phyloP scores from a whole-genome alignment of 495 filamentous ascomycete species.

The Penicillium roqueforti region DNA sequence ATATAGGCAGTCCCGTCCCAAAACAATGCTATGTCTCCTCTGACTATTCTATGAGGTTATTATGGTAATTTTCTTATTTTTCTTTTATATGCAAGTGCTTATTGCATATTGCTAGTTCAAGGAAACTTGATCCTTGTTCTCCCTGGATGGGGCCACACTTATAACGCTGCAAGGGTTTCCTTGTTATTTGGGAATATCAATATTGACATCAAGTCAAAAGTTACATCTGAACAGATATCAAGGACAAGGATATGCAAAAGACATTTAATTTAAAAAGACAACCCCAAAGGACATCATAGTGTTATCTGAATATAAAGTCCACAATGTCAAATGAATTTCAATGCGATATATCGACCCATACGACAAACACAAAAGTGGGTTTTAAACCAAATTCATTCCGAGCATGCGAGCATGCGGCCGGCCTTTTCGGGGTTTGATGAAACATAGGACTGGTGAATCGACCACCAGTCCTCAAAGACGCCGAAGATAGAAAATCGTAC shows the following conservation, averaged over 20 bases:
- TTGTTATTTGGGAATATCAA: neutral
- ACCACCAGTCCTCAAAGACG: slow-evolving; percentile 31
- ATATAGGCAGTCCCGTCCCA: slow-evolving; percentile 18
- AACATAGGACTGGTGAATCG: slow-evolving; percentile 14
- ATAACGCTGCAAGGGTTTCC: slow-evolving; percentile 4
- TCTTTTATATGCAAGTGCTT: neutral
- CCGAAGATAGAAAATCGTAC: slow-evolving; percentile 35
- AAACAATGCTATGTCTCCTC: slow-evolving; percentile 13
- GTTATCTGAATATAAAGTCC: neutral
- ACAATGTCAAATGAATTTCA: neutral
- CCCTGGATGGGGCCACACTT: neutral
- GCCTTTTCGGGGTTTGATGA: slow-evolving; percentile 7
- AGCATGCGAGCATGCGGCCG: slow-evolving; percentile 12
- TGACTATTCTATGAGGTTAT: neutral
- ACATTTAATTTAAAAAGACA: neutral
- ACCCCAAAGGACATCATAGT: neutral
- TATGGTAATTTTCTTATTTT: neutral
- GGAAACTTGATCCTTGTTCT: slow-evolving; percentile 1
- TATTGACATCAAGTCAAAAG: neutral
- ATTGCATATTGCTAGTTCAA: neutral
- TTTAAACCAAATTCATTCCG: slow-evolving; percentile 13
- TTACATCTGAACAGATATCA: neutral
- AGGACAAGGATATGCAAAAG: too few relatives aligned
- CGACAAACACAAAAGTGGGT: neutral
- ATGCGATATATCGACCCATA: neutral